phyloP scores from a whole-genome alignment of 2,329 filamentous ascomycete species.

The Raffaelea ambrosiae region DNA sequence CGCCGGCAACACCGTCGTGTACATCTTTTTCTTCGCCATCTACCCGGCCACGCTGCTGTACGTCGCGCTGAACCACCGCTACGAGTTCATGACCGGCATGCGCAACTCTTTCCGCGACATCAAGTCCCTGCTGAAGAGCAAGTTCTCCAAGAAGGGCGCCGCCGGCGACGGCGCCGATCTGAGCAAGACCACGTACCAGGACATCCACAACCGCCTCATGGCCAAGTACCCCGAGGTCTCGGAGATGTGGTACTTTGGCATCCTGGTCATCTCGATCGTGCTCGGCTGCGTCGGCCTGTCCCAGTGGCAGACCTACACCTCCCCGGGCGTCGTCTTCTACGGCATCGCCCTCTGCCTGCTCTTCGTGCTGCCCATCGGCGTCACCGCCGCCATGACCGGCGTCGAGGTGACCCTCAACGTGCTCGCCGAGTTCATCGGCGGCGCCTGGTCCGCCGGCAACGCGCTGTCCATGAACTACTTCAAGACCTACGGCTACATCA shows the following conservation, averaged over 20 bases:
- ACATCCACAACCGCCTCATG: conserved; percentile 1
- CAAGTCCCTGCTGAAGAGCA: background rate
- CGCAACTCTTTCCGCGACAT: background rate
- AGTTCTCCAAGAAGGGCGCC: background rate
- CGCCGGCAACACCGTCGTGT: conserved; percentile 40
- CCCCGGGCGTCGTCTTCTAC: conserved; percentile 5
- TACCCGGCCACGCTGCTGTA: conserved; percentile 45
- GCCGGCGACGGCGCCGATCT: background rate
- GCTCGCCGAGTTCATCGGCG: conserved; percentile 38
- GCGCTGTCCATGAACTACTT: conserved; percentile 43
- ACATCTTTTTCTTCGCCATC: conserved; percentile 47
- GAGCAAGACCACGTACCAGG: background rate
- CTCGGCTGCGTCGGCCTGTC: conserved; percentile 1
- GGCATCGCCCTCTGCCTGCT: conserved; percentile 23
- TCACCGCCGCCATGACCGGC: conserved; percentile 41
- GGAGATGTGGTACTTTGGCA: conserved; percentile 3
- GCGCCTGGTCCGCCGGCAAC: conserved; percentile 38
- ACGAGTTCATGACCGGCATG: conserved; percentile 4
- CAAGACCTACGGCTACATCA: conserved; percentile 21
- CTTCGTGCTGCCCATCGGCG: conserved; percentile 33
- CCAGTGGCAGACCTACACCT: background rate
- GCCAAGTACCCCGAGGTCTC: conserved; percentile 2
- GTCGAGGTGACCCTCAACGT: conserved; percentile 39
- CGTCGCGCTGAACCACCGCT: conserved; percentile 32
- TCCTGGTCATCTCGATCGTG: conserved; percentile 2